Conservation (phyloP, 352 stramenopile genomes). For the Globisporangium perplexum region DNA sequence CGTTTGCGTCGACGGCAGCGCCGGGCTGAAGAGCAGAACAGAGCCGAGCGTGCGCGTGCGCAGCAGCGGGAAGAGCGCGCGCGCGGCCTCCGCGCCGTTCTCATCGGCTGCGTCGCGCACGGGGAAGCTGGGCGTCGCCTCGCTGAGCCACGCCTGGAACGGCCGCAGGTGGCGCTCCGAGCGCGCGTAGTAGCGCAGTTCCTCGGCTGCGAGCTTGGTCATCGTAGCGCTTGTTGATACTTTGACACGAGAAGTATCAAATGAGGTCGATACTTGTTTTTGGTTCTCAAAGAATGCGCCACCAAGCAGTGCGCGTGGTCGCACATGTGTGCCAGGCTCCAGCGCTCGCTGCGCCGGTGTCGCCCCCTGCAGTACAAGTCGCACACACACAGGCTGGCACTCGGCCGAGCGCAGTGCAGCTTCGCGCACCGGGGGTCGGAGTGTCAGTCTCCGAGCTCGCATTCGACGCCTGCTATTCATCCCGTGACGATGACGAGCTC, state of each 20-base stretch:
- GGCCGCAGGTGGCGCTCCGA: constrained; percentile 65
- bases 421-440: too few species aligned
- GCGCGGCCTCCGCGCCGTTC: constrained; percentile 17
- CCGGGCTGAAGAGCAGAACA: constrained; percentile 67
- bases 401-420: too few species aligned
- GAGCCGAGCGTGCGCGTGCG: constrained; percentile 56
- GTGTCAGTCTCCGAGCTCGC: too few species aligned
- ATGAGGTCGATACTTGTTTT: too few species aligned
- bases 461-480: neutral
- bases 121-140: constrained; percentile 15
- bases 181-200: constrained; percentile 67
- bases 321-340: too few species aligned
- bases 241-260: too few species aligned
- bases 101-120: constrained; percentile 17
- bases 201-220: constrained; percentile 50
- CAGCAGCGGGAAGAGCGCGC: constrained; percentile 41
- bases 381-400: too few species aligned
- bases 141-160: constrained; percentile 60
- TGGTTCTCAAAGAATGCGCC: too few species aligned
- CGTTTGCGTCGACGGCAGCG: constrained; percentile 78
- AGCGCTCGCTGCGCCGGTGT: too few species aligned
- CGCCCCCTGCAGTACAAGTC: too few species aligned
- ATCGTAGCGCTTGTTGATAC: too few species aligned
- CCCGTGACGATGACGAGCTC: neutral
- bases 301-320: too few species aligned